Conservation (phyloP, 306 rosid genomes). For the Lotus japonicus region DNA sequence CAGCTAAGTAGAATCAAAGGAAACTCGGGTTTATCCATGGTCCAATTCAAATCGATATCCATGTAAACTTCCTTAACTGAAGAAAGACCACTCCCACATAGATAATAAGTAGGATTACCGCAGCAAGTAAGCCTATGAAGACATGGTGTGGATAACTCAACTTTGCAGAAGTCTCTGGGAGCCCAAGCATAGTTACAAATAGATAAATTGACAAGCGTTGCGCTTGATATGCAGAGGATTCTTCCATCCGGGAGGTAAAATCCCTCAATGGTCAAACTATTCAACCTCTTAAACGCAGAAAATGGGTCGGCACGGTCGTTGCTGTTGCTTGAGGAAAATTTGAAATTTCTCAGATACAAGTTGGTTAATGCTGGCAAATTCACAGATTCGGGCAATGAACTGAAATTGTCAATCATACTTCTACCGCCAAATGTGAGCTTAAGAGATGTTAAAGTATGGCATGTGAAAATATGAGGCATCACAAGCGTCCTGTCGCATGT, state of each 20-base stretch:
- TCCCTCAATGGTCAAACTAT: not conserved
- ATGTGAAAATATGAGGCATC: not conserved
- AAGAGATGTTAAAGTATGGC: constrained; percentile 3
- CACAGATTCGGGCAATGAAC: not conserved
- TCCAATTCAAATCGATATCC: not conserved
- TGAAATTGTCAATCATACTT: too few species aligned
- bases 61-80: not conserved
- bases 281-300: not conserved
- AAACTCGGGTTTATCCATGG: not conserved
- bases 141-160: constrained; percentile 5
- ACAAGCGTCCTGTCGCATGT: not conserved
- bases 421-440: too few species aligned
- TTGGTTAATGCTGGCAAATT: not conserved
- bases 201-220: not conserved
- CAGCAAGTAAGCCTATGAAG: not conserved
- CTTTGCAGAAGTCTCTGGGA: not conserved
- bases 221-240: not conserved
- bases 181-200: not conserved
- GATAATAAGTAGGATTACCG: not conserved
- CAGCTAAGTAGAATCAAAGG: not conserved
- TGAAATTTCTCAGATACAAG: not conserved
- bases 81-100: not conserved
- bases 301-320: not conserved
- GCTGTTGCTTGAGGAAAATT: not conserved
- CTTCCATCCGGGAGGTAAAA: not conserved